Conservation (phyloP, 2,329 filamentous ascomycete species). For the Stylonectria norvegica region DNA sequence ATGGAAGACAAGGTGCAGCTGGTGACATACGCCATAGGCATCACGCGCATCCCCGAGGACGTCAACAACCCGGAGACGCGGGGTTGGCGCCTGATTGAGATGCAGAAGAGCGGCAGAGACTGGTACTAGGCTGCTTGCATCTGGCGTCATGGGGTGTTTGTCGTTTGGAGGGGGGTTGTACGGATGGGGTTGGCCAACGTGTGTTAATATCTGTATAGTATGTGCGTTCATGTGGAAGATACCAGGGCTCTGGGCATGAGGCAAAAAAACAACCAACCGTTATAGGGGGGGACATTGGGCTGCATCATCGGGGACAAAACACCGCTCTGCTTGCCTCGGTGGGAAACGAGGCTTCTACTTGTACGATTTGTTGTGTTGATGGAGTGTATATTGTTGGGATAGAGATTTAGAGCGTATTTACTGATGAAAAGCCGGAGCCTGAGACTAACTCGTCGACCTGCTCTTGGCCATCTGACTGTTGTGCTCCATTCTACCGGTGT, state of each 20-base stretch:
- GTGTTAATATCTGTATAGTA: slow-evolving; percentile 35
- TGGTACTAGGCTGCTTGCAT: slow-evolving; percentile 51
- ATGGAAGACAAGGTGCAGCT: slow-evolving; percentile 99
- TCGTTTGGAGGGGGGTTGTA: slow-evolving; percentile 14
- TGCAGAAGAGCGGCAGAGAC: slow-evolving; percentile 97
- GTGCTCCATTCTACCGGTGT: too few relatives aligned
- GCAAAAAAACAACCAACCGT: slow-evolving; percentile 12
- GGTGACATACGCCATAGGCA: slow-evolving; percentile 95
- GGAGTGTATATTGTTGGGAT: slow-evolving; percentile 15
- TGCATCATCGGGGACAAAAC: slow-evolving; percentile 28
- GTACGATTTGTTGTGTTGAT: slow-evolving; percentile 26
- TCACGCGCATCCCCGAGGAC: slow-evolving; percentile 90
- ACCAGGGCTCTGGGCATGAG: slow-evolving; percentile 21
- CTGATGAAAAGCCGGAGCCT: neutral
- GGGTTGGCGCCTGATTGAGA: slow-evolving; percentile 95
- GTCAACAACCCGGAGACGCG: slow-evolving; percentile 95
- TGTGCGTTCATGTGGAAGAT: slow-evolving; percentile 29
- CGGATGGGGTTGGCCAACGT: slow-evolving; percentile 17
- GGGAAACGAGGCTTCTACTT: slow-evolving; percentile 25
- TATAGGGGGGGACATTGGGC: slow-evolving; percentile 19
- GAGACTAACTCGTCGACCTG: neutral
- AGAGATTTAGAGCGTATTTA: slow-evolving; percentile 12
- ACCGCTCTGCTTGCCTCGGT: slow-evolving; percentile 32
- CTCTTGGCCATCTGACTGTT: neutral
- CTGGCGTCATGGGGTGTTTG: slow-evolving; percentile 20